A percentile compares a stretch with the other conserved stretches of the same genome.
phyloP scores from a whole-genome alignment of 345 rosid genomes.

The Boechera retrofracta region DNA sequence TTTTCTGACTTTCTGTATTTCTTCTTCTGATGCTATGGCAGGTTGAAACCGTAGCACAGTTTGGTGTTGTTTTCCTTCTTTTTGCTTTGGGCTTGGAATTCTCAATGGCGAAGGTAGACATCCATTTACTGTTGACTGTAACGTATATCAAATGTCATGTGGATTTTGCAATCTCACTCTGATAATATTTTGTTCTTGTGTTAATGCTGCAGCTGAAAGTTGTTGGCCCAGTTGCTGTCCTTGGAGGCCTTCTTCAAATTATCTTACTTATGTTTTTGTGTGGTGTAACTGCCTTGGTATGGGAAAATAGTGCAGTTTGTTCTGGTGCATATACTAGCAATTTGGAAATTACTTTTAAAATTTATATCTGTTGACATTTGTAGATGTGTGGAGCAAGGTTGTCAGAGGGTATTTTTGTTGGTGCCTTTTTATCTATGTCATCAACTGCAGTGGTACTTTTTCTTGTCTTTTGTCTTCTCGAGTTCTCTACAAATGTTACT shows the following conservation, averaged over 20 bases:
- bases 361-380: conserved; percentile 39
- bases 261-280: conserved; percentile 75
- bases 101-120: conserved; percentile 88
- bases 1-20: background rate
- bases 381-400: conserved; percentile 96
- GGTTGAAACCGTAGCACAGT: conserved; percentile 98
- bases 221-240: conserved; percentile 94
- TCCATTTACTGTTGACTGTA: conserved; percentile 11
- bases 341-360: background rate
- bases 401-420: conserved; percentile 96
- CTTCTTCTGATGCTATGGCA: conserved; percentile 42
- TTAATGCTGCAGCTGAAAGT: conserved; percentile 75
- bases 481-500: conserved; percentile 2
- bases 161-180: background rate
- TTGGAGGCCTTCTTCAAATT: conserved; percentile 95
- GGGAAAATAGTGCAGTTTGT: conserved; percentile 31
- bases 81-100: conserved; percentile 98
- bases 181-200: conserved; percentile 40
- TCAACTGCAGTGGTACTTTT: conserved; percentile 93
- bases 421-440: conserved; percentile 95
- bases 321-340: conserved; percentile 12
- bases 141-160: conserved; percentile 1
- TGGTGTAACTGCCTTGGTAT: conserved; percentile 79
- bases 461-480: conserved; percentile 41
- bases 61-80: conserved; percentile 98